phyloP scores from a whole-genome alignment of 257 asterid genomes.

The Solanum boliviense region DNA sequence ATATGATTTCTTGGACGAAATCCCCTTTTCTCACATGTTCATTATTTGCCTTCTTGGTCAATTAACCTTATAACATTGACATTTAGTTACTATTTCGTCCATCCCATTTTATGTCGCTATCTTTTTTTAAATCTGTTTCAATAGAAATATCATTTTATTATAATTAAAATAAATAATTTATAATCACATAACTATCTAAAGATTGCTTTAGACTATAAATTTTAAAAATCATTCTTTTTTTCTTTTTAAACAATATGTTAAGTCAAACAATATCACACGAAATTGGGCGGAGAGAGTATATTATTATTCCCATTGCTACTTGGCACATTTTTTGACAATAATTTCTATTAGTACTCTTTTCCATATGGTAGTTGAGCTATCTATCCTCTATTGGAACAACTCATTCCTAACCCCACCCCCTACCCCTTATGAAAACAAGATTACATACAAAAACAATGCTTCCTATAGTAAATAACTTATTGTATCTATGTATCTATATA shows the following conservation, averaged over 20 bases:
- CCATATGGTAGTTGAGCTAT: conserved; percentile 24
- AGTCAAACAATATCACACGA: no score
- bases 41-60: background rate
- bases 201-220: no score
- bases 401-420: conserved; percentile 4
- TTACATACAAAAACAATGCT: background rate
- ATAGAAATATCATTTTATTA: no score
- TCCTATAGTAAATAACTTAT: no score
- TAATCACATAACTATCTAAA: background rate
- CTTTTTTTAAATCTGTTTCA: no score
- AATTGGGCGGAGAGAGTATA: rapidly evolving
- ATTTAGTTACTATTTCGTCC: background rate
- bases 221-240: rapidly evolving
- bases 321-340: background rate
- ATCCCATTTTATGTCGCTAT: no score
- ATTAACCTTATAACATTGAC: background rate
- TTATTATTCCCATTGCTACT: background rate
- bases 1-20: conserved; percentile 10
- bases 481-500: background rate
- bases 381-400: background rate
- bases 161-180: no score
- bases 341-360: background rate
- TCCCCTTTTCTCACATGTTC: conserved; percentile 10
- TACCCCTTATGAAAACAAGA: background rate
- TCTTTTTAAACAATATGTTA: background rate